A percentile compares a stretch with the other conserved stretches of the same genome.
Evolutionary conservation across 306 rosid species (phyloP).

Genomic region (Neltuma alba): DNA sequence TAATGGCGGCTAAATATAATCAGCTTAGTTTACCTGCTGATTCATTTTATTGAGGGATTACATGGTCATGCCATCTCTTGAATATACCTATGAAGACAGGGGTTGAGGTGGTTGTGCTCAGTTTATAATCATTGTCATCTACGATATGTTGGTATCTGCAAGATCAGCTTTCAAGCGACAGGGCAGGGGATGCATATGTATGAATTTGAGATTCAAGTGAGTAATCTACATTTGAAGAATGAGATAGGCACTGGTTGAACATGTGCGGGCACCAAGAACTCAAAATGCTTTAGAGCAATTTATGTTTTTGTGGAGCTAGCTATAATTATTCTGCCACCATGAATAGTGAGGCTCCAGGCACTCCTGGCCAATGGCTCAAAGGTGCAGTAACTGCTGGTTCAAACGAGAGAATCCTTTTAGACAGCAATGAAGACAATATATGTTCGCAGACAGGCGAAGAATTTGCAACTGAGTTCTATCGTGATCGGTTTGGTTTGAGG

Average conservation of each 20-base stretch:
- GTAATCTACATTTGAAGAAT: constrained; percentile 8
- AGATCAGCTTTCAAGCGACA: constrained; percentile 20
- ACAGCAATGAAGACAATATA: constrained; percentile 44
- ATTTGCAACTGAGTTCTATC: constrained; percentile 76
- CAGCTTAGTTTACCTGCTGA: constrained; percentile 32
- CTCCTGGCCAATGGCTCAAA: constrained; percentile 42
- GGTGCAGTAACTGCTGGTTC: constrained; percentile 39
- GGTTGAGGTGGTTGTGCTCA: constrained; percentile 8
- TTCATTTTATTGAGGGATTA: constrained; percentile 26
- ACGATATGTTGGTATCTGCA: not conserved
- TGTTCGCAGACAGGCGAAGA: constrained; percentile 90
- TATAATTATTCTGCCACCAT: constrained; percentile 50
- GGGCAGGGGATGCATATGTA: constrained; percentile 16
- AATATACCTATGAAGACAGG: constrained; percentile 1
- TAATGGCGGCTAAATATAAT: constrained; percentile 9
- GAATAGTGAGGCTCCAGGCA: constrained; percentile 62
- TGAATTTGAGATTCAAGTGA: not conserved
- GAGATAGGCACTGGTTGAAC: not conserved
- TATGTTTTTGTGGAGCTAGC: constrained; percentile 38
- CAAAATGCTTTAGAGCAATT: constrained; percentile 23
- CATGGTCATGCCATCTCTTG: constrained; percentile 23
- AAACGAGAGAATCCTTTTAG: constrained; percentile 36
- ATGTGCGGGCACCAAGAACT: constrained; percentile 26
- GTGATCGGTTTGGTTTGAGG: constrained; percentile 65
- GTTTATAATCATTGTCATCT: not conserved